A percentile compares a stretch with the other conserved stretches of the same genome.
Conservation (phyloP, 768 basidiomycete species). For the Leucogyrophana mollusca region DNA sequence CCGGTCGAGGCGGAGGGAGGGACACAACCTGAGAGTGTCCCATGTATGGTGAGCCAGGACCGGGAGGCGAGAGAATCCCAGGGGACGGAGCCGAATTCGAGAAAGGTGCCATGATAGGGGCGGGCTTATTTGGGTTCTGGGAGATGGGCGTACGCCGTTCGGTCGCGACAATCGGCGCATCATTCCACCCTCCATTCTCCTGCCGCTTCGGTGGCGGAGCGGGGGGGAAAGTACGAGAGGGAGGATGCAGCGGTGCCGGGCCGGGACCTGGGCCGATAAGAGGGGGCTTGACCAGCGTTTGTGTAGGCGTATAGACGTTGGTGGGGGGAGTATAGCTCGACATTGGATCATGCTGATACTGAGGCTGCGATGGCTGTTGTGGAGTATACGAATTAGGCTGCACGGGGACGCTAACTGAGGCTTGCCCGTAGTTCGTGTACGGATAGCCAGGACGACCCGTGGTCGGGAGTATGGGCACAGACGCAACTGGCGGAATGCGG, state of each 20-base stretch:
- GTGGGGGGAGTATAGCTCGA: background rate
- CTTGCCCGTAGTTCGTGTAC: constrained; percentile 6
- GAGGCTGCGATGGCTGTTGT: constrained; percentile 14
- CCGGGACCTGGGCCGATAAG: constrained; percentile 36
- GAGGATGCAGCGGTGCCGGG: constrained; percentile 36
- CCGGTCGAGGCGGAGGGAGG: constrained; percentile 54
- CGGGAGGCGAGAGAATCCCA: constrained; percentile 36
- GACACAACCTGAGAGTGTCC: constrained; percentile 34
- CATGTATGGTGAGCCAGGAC: constrained; percentile 46
- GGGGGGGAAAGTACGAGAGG: constrained; percentile 41
- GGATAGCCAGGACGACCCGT: background rate
- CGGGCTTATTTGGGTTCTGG: constrained; percentile 50
- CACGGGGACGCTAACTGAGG: constrained; percentile 15
- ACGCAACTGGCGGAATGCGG: constrained; percentile 31
- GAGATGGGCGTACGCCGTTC: constrained; percentile 53
- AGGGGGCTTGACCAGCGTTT: constrained; percentile 40
- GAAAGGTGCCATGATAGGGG: constrained; percentile 87
- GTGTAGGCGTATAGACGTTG: constrained; percentile 10
- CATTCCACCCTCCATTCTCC: constrained; percentile 89
- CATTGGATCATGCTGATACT: constrained; percentile 9
- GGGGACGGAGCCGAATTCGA: constrained; percentile 58
- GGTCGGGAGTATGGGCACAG: constrained; percentile 23
- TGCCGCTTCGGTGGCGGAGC: constrained; percentile 59
- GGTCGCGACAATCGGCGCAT: constrained; percentile 60
- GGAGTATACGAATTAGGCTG: constrained; percentile 34